Evolutionary conservation across 306 rosid species (phyloP), one percentile per base, ranked within the genome.

Genomic region (Phaseolus lunatus): DNA sequence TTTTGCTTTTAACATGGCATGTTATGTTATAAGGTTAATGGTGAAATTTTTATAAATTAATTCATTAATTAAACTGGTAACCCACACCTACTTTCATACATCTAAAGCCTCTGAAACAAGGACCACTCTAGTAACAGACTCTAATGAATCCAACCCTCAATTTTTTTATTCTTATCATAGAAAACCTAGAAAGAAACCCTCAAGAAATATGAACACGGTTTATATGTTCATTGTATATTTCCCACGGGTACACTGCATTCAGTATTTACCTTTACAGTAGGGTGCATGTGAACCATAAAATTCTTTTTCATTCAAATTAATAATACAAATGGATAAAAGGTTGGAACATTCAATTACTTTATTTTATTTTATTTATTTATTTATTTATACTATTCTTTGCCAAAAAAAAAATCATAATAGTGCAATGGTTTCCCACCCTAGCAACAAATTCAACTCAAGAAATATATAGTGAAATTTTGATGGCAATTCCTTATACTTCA

Each of bases 121-220:
- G 77, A 81, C 85, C 77, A 75, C 81, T 18, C 77, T 69, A 81
- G 37, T 59, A 41, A 53, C 14, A 50, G 45, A 22, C 56, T 16
- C 22, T 41, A 39, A 39, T 19, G 33, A 72, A 63, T 63, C 83
- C 78, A 48, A 20, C 31, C 49, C 79, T 80, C 75, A 31, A 65
- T 16, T 29, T 67, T 58, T 9, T 35, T 75, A 61, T 68, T 69
- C 56, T 47, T 67, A 45, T 2, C 53, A 74, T 41, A 45, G 70
- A 49, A 75, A 67, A 80, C 70, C 29, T 53, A 73, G 48, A 72
- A 72, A 65, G 59, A 53, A 79, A 27, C 54, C 70, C 59, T 70
- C 45, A 27, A 43, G 15, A 41, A 9, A 41, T 11, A 41, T 31
- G 11, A 3, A 4, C n/a, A 72, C 37, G 9, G 4, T 9, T 43